A percentile compares a stretch with the other conserved stretches of the same genome.
Conservation (phyloP, 78 protist species). For the Dictyostelium brefeldianum region DNA sequence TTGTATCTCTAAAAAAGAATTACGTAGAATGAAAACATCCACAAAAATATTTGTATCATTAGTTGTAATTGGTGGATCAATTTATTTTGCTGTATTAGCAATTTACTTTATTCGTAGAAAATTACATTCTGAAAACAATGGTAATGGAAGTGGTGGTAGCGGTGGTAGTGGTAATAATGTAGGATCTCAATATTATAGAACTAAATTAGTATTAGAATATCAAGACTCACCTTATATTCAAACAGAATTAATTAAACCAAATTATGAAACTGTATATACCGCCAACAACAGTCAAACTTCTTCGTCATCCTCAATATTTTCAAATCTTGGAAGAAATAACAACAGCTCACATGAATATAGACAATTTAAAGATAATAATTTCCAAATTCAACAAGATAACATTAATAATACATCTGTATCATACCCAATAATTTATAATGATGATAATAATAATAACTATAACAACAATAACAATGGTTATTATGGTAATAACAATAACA, state of each 20-base stretch:
- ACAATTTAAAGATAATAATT: not conserved
- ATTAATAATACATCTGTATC: not conserved
- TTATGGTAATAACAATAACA: no score
- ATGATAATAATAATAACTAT: not conserved
- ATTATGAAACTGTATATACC: not conserved
- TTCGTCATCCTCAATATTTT: no score
- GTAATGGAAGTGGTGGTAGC: not conserved
- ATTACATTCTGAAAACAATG: not conserved
- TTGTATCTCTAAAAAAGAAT: slow-evolving; percentile 47
- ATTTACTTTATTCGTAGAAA: not conserved
- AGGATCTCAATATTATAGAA: slow-evolving; percentile 78
- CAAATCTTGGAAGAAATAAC: not conserved
- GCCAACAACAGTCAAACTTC: not conserved
- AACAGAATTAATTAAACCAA: slow-evolving; percentile 49
- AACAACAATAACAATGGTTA: no score
- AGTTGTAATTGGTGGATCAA: not conserved
- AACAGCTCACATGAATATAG: not conserved
- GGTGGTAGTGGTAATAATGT: no score
- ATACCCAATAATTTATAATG: not conserved
- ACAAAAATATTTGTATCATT: slow-evolving; percentile 22
- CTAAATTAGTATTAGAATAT: slow-evolving; percentile 50
- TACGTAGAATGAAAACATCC: not conserved
- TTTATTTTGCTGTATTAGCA: slow-evolving; percentile 26
- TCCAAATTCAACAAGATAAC: not conserved
- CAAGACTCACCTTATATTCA: slow-evolving; percentile 67